Conservation (phyloP, 2,329 filamentous ascomycete species). For the Cladosporium oxysporum region DNA sequence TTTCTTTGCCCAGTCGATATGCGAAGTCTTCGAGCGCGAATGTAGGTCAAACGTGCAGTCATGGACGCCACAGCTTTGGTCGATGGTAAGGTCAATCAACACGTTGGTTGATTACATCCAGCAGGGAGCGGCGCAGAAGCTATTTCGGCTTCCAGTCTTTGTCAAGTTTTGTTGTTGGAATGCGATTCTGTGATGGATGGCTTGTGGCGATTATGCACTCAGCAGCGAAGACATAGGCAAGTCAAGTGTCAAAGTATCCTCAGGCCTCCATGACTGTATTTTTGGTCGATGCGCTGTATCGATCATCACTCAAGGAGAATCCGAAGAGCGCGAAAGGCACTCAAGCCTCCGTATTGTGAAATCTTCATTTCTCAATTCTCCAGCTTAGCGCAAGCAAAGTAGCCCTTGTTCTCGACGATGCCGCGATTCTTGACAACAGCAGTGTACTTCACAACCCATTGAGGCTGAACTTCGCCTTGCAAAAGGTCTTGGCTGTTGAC, state of each 20-base stretch:
- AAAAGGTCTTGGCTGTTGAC: constrained; percentile 67
- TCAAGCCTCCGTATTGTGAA: background rate
- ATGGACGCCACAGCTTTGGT: background rate
- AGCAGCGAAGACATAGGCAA: background rate
- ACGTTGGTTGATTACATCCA: background rate
- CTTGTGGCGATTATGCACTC: background rate
- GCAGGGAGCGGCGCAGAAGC: background rate
- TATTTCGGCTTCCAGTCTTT: background rate
- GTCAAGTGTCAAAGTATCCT: background rate
- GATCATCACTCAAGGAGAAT: background rate
- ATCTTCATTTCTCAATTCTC: constrained; percentile 5
- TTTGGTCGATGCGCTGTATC: background rate
- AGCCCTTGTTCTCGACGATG: constrained; percentile 97
- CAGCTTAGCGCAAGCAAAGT: constrained; percentile 84
- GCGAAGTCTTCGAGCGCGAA: background rate
- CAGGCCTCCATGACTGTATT: background rate
- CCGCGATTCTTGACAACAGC: constrained; percentile 91
- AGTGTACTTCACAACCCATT: constrained; percentile 97
- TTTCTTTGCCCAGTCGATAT: background rate
- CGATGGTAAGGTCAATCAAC: background rate
- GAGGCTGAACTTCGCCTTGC: constrained; percentile 75
- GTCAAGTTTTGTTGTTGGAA: background rate
- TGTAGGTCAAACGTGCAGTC: background rate
- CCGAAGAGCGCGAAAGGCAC: background rate
- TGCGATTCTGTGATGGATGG: background rate